Base-by-base conservation (phyloP, 2,329 filamentous ascomycete genomes). In the Neofusicoccum laricinum region DNA sequence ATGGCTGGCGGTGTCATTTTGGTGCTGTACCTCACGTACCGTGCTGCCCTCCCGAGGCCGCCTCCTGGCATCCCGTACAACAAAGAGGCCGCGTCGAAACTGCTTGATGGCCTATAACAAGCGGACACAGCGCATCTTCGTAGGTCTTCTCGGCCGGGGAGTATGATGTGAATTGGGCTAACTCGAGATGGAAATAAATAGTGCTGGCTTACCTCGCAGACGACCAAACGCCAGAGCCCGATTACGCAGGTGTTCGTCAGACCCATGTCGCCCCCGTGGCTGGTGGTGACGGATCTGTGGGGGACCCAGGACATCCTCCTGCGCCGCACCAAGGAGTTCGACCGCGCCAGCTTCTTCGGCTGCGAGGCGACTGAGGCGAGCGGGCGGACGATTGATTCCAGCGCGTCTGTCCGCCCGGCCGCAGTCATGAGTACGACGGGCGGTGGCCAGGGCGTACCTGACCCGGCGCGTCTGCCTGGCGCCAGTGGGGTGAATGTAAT, bases 1-100 rank as follows among this genome's bases (percentile, higher is more conserved):
- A 48, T 46, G 8, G 61, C 61, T 57, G 58, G 34, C 4, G 64
- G 48, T 32, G 55, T 48, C 7, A 15, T 15, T n/a, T 65, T 65
- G 14, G n/a, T 48, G 58, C 65, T 49, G 64, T 68, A 64, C 62
- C 69, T 65, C 1, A 21, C 70, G 0, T 73, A 72, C 46, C 65
- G 62, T 58, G 63, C 63, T 50, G 66, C 68, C 6, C 69, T 82
- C 0, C 81, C 80, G 0, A 78, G 75, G 53, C 81, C 82, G 1
- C 72, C 84, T 3, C 70, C 78, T 2, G 78, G 77, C 4, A 83
- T 84, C 48, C 80, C 82, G 2, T 79, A 81, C 74, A 79, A 82
- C 65, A 67, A 66, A 12, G 68, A 71, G 17, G 73, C 80, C 0
- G 71, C 73, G 2, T 67, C 65, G 0, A 71, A 69, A 36, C 34